phyloP scores from a whole-genome alignment of 1,139 yeast species.

The Protomyces lactucae-debilis region DNA sequence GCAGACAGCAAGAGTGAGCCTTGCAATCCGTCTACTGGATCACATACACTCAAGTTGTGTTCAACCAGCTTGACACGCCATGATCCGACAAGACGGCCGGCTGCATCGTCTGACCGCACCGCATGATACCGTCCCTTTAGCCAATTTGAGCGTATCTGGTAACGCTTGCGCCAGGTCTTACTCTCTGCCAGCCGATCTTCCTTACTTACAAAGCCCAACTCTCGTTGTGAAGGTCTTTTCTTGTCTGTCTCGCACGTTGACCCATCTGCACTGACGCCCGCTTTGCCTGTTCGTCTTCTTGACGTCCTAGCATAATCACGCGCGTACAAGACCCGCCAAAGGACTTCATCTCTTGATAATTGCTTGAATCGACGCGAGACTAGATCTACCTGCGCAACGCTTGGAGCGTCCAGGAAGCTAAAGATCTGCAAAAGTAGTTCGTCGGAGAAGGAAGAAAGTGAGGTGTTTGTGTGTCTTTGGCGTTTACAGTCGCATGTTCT shows the following conservation, averaged over 20 bases:
- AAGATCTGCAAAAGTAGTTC: constrained; percentile 6
- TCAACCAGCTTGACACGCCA: background rate
- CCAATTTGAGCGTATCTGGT: constrained; percentile 16
- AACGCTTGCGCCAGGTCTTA: constrained; percentile 9
- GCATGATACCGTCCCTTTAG: constrained; percentile 5
- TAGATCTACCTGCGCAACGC: background rate
- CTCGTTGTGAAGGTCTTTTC: background rate
- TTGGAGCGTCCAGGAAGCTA: background rate
- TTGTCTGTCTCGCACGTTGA: background rate
- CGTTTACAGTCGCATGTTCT: background rate
- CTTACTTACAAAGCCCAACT: background rate
- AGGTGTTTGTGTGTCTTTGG: background rate
- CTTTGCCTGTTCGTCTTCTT: background rate
- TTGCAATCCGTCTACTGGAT: background rate
- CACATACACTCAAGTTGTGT: background rate
- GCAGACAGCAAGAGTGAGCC: background rate
- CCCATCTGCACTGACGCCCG: background rate
- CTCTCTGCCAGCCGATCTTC: background rate
- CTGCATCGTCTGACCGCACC: background rate
- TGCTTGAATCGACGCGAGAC: background rate
- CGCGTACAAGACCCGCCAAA: constrained; percentile 8
- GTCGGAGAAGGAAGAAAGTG: background rate
- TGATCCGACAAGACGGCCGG: background rate
- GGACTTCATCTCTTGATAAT: constrained; percentile 2
- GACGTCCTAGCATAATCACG: background rate